Evolutionary conservation across 306 rosid genomes (phyloP), one percentile per base, ranked within the genome.

Genomic region (Inga oerstediana): DNA sequence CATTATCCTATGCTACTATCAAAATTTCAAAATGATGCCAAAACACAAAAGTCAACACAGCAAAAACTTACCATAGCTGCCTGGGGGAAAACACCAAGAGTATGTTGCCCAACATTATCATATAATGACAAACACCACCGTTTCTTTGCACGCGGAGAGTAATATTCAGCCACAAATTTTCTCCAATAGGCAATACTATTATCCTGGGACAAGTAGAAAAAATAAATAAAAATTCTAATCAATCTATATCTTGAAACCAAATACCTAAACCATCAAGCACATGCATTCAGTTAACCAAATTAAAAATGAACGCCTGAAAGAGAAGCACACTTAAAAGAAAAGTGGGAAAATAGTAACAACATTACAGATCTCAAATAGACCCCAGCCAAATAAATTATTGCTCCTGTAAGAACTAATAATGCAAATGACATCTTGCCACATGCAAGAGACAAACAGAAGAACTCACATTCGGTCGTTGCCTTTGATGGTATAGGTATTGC

Each of bases 121-220:
- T 97, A 94, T 64, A 91, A 83, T 13, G 99, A 93, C 86, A 97
- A 87, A 84, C 99, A 97, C 99, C 99, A 97, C 67, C 98, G 87
- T 82, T 94, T 93, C 91, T 91, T 97, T 52, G 99, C 97, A 27
- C 97, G 97, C 71, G 97, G 98, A 49, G 99, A 91, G 88, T 97
- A 97, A 86, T 94, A 97, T 82, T 94, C 98, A 14, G 97, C 86
- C 74, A 97, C 98, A 88, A 97, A 97, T 88, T 97, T 97, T 83
- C 95, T 94, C 99, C 99, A 97, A 86, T 97, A 97, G n/a, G 94
- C 97, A 85, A 97, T 90, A 75, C 91, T 86, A 72, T 94, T 97
- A 61, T 97, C 98, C 99, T 97, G 91, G 77, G 72, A 84, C 75
- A 79, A 74, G 79, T 75, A 74, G 35, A 39, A 68, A 81, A 83